These are phyloP conservation scores for Boletellus ananiceps DNA, from an alignment of 768 basidiomycete species.

Conservation along the genomic window DNA sequence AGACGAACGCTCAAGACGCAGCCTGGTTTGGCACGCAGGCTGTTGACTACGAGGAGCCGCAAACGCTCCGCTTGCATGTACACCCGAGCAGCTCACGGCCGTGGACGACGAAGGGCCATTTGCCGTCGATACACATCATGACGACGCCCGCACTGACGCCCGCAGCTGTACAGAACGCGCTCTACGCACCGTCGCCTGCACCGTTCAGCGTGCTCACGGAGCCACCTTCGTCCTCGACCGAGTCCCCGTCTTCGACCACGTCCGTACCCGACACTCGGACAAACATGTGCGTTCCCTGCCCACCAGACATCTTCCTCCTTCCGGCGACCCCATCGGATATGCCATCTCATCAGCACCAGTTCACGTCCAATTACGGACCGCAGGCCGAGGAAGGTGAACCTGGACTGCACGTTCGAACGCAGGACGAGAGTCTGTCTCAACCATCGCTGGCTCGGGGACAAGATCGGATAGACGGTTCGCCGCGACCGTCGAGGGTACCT, in stretches of 20 bases:
- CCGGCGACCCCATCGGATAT: slow-evolving; percentile 27
- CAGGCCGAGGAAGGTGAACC: neutral
- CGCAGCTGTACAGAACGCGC: neutral
- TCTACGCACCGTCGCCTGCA: slow-evolving; percentile 12
- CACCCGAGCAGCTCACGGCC: slow-evolving; percentile 11
- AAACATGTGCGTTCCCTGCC: slow-evolving; percentile 3
- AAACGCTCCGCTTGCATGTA: slow-evolving; percentile 6
- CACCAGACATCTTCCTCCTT: slow-evolving; percentile 27
- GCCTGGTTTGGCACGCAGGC: slow-evolving; percentile 11
- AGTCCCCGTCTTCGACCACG: slow-evolving; percentile 12
- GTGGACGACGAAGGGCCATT: slow-evolving; percentile 15
- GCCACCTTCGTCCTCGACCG: slow-evolving; percentile 21
- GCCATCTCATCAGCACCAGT: slow-evolving; percentile 12
- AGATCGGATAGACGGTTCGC: slow-evolving; percentile 14
- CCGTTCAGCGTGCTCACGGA: slow-evolving; percentile 27
- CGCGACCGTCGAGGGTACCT: slow-evolving; percentile 10
- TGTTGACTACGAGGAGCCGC: slow-evolving; percentile 22
- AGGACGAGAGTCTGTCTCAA: neutral
- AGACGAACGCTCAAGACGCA: slow-evolving; percentile 7
- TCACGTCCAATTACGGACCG: slow-evolving; percentile 4
- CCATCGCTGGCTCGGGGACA: slow-evolving; percentile 7
- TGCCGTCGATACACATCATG: slow-evolving; percentile 25
- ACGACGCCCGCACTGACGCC: slow-evolving; percentile 7
- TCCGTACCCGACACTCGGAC: slow-evolving; percentile 7
- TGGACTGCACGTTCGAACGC: slow-evolving; percentile 3